Base-by-base conservation (phyloP, 148 eudicot genomes). In the Spergularia bocconei region DNA sequence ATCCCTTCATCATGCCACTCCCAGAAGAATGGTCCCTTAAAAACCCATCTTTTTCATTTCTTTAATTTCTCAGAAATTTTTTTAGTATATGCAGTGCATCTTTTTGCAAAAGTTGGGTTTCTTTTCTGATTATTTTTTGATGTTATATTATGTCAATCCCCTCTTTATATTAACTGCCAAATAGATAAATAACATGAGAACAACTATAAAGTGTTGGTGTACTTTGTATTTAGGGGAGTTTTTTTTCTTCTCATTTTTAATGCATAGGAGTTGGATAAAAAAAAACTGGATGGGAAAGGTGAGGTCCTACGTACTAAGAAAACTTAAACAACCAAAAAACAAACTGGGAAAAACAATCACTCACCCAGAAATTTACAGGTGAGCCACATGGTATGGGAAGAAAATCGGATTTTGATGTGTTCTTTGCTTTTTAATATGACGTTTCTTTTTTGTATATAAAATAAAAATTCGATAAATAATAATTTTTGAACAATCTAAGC, bases 1-100 rank as follows among this genome's bases (percentile, higher is more conserved):
- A 76, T 63, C 15, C 64, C 57, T 67, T 63, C 79, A 84, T 80
- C 64, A 84, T 78, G 76, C n/a, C 73, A 50, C 58, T 41, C 44
- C 62, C 13, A 14, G 44, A 17, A 16, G 2, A 44, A 29, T 66
- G 79, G 79, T 57, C 79, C 79, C 75, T 62, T 61, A 7, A 19
- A 13, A 0, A 17, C 7, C 29, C 54, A 11, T 25, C 15, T 1
- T 7, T 44, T 53, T 20, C n/a, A 3, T 17, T 53, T 54, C 17
- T n/a, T 29, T 20, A 59, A 38, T 53, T 8, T 51, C 29, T 47
- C 63, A 59, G 39, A 61, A 33, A 12, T 59, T 50, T 61, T n/a
- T 2, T 20, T 36, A 48, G 57, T 16, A 47, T n/a, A 17, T 29
- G 56, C 0, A 51, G 20, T 4, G 29, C 39, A 59, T 51, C 61